Percentiles rank a stretch among this genome's conserved stretches.
phyloP scores from a whole-genome alignment of 306 rosid genomes.

The Pterocarpus santalinus region DNA sequence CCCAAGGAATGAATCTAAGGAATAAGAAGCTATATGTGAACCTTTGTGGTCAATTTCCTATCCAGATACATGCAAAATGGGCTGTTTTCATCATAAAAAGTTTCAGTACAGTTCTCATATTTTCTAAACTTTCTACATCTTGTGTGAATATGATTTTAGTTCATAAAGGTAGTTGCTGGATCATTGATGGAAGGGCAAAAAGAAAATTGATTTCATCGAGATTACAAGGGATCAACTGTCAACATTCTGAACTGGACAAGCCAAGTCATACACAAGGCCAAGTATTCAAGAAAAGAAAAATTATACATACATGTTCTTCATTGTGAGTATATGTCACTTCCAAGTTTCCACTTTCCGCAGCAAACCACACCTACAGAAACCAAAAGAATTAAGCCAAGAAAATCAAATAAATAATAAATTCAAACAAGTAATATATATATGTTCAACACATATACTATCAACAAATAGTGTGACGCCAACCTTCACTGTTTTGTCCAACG shows the following conservation, averaged over 20 bases:
- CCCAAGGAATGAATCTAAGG: slow-evolving; percentile 5
- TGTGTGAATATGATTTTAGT: neutral
- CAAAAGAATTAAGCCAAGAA: slow-evolving; percentile 25
- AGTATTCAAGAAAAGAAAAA: neutral
- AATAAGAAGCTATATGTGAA: neutral
- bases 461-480: slow-evolving; percentile 51
- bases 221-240: neutral
- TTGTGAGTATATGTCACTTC: slow-evolving; percentile 87
- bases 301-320: slow-evolving; percentile 79
- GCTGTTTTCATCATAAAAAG: slow-evolving; percentile 17
- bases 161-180: slow-evolving; percentile 9
- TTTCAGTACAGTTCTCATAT: slow-evolving; percentile 2
- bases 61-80: slow-evolving; percentile 17
- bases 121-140: slow-evolving; percentile 19
- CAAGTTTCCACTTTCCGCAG: slow-evolving; percentile 89
- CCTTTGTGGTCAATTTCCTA: slow-evolving; percentile 20
- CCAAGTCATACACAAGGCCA: neutral
- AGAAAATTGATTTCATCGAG: slow-evolving; percentile 9
- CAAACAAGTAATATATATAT: neutral
- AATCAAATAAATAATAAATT: neutral
- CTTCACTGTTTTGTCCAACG: slow-evolving; percentile 91
- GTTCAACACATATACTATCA: neutral
- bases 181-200: slow-evolving; percentile 6
- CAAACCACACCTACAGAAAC: slow-evolving; percentile 86
- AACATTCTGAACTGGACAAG: slow-evolving; percentile 33